Evolutionary conservation across 352 stramenopile species (phyloP).

Genomic region (Hyaloperonospora brassicae): DNA sequence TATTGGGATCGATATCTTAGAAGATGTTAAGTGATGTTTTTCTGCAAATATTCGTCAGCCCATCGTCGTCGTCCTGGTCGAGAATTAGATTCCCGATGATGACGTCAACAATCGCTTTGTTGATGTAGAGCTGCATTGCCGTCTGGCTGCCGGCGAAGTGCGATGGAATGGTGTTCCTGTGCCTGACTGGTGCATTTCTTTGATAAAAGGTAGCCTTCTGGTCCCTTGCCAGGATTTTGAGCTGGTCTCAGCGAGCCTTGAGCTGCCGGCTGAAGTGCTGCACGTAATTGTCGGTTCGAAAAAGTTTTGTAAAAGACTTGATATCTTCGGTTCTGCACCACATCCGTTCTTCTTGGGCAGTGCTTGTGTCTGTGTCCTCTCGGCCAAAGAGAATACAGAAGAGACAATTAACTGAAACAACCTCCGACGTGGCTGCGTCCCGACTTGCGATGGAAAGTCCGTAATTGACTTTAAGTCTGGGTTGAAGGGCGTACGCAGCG

Average conservation of each 20-base stretch:
- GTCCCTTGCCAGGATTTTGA: background rate
- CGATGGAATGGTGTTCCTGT: background rate
- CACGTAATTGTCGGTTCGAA: conserved; percentile 28
- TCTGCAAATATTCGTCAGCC: background rate
- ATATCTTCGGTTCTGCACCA: background rate
- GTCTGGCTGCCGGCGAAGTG: background rate
- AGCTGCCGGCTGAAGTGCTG: background rate
- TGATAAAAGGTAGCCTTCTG: background rate
- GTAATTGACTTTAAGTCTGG: too few species aligned
- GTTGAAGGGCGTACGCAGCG: too few species aligned
- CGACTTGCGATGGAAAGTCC: too few species aligned
- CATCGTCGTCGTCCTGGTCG: background rate
- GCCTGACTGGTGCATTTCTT: background rate
- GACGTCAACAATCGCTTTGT: background rate
- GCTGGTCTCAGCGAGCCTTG: background rate
- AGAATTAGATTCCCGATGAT: background rate
- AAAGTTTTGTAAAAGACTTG: background rate
- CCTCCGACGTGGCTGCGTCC: too few species aligned
- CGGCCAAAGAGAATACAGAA: too few species aligned
- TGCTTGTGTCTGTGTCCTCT: too few species aligned
- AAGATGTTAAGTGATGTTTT: background rate
- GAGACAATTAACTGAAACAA: too few species aligned
- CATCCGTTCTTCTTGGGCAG: too few species aligned
- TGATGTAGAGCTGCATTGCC: background rate
- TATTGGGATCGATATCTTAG: too few species aligned